Evolutionary conservation across 305 asterid species (phyloP).

Genomic region (Fraxinus angustifolia): DNA sequence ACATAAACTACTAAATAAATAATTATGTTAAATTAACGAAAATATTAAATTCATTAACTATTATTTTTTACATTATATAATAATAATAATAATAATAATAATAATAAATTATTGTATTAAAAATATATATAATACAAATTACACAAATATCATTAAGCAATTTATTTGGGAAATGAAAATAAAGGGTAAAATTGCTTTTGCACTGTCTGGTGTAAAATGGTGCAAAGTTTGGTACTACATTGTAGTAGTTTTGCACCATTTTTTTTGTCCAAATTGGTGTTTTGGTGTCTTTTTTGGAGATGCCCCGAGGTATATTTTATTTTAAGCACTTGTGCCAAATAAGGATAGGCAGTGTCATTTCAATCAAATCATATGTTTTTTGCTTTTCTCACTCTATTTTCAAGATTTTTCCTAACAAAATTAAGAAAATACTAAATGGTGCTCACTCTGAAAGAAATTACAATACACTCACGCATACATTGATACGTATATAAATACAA

Average conservation of each 20-base stretch:
- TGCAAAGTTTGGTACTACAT: no score
- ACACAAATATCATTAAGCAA: neutral
- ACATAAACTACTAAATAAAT: no score
- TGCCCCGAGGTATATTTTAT: neutral
- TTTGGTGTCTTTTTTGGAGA: neutral
- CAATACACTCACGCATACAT: conserved; percentile 1
- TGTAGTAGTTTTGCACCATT: no score
- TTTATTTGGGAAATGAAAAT: neutral
- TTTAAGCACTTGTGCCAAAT: neutral
- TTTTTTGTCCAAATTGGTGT: no score
- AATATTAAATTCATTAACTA: no score
- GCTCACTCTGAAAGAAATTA: neutral
- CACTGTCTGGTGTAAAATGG: no score
- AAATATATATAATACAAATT: no score
- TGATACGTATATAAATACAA: neutral
- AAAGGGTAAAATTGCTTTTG: no score
- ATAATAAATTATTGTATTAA: no score
- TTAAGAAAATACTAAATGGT: neutral
- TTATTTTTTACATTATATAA: no score
- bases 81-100: no score
- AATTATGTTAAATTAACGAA: no score
- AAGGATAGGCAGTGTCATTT: conserved; percentile 34
- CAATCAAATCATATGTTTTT: conserved; percentile 32
- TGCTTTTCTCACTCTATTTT: conserved; percentile 1
- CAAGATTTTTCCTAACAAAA: neutral